Conservation (phyloP, 805 yeast genomes). For the Schwanniomyces vanrijiae region DNA sequence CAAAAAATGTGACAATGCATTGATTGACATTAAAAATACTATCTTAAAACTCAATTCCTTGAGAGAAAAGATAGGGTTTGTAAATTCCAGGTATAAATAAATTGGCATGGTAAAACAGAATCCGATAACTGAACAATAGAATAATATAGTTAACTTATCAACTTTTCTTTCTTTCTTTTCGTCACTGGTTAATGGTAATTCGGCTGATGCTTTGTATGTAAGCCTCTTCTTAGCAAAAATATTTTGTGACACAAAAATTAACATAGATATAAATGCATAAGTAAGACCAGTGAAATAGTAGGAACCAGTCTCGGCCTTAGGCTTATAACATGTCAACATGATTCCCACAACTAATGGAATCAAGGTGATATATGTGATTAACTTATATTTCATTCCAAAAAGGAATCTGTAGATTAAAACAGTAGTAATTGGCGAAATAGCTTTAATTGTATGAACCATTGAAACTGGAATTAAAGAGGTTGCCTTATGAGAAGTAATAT, state of each 20-base stretch:
- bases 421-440: slow-evolving; percentile 85
- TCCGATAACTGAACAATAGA: slow-evolving; percentile 71
- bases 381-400: slow-evolving; percentile 57
- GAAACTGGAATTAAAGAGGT: slow-evolving; percentile 92
- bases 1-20: slow-evolving; percentile 67
- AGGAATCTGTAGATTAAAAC: slow-evolving; percentile 72
- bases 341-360: slow-evolving; percentile 82
- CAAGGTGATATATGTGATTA: slow-evolving; percentile 73
- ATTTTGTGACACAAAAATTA: slow-evolving; percentile 75
- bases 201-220: slow-evolving; percentile 41
- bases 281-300: slow-evolving; percentile 39
- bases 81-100: slow-evolving; percentile 57
- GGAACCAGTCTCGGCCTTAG: slow-evolving; percentile 34
- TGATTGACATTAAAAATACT: slow-evolving; percentile 46
- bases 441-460: slow-evolving; percentile 90
- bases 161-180: slow-evolving; percentile 38
- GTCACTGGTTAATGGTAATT: slow-evolving; percentile 18
- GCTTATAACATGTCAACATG: slow-evolving; percentile 66
- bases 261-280: slow-evolving; percentile 56
- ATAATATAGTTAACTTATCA: slow-evolving; percentile 70
- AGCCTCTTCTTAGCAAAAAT: slow-evolving; percentile 75
- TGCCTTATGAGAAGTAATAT: slow-evolving; percentile 88
- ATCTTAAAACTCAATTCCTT: slow-evolving; percentile 31
- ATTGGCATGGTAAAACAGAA: slow-evolving; percentile 65
- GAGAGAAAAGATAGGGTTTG: slow-evolving; percentile 28